phyloP scores from a whole-genome alignment of 192 early-diverging fungal genomes.

The Allomyces macrogynus region DNA sequence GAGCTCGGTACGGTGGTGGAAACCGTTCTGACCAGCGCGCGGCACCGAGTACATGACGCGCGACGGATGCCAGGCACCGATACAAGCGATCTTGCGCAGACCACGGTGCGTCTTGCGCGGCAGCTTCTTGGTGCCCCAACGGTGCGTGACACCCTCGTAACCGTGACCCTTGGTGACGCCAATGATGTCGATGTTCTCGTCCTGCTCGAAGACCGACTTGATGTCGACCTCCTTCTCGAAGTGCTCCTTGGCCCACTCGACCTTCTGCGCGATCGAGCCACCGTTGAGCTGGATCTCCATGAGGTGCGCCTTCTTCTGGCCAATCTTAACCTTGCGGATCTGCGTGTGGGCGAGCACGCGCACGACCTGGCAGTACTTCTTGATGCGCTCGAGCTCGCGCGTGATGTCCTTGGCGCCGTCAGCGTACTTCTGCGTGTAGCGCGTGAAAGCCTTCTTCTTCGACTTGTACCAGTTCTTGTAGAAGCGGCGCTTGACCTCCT shows the following conservation, averaged over 20 bases:
- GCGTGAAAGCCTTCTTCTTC: constrained; percentile 99
- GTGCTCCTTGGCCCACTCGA: constrained; percentile 89
- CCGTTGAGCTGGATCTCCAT: constrained; percentile 99
- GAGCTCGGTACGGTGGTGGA: constrained; percentile 99
- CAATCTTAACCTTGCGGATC: constrained; percentile 78
- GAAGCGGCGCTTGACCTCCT: constrained; percentile 97
- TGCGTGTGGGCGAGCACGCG: constrained; percentile 98
- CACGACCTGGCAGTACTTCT: constrained; percentile 97
- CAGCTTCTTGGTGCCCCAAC: constrained; percentile 99
- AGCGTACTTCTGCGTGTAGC: constrained; percentile 94
- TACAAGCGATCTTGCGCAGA: constrained; percentile 99
- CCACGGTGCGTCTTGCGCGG: constrained; percentile 99
- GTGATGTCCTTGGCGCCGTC: constrained; percentile 69
- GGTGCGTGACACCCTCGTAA: constrained; percentile 95
- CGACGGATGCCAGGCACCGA: constrained; percentile 94
- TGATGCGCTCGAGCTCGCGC: constrained; percentile 90
- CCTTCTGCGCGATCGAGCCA: constrained; percentile 87
- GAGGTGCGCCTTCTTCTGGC: constrained; percentile 98
- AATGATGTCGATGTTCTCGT: constrained; percentile 98
- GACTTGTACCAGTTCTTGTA: constrained; percentile 99
- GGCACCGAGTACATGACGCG: constrained; percentile 98
- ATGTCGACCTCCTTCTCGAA: constrained; percentile 92
- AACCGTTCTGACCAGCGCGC: constrained; percentile 99
- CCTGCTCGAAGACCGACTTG: constrained; percentile 81
- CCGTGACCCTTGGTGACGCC: constrained; percentile 99